A percentile compares a stretch with the other conserved stretches of the same genome.
Evolutionary conservation across 2,329 filamentous ascomycete genomes (phyloP).

Genomic region (Phialophora tarda): DNA sequence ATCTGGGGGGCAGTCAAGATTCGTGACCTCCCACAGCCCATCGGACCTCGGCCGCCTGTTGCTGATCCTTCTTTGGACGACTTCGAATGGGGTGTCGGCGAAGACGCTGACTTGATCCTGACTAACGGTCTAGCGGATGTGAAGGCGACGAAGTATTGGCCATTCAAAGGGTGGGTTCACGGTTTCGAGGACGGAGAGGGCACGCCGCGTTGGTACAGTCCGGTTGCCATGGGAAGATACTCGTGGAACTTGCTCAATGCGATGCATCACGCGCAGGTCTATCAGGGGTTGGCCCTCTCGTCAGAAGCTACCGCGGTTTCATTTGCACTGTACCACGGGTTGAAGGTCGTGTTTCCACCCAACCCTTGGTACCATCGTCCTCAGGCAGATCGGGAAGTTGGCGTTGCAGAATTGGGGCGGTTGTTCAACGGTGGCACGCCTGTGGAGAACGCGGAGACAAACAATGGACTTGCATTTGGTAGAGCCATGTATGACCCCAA

Average conservation of each 20-base stretch:
- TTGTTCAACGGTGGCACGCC: constrained; percentile 74
- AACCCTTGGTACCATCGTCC: constrained; percentile 49
- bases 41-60: constrained; percentile 40
- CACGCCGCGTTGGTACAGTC: constrained; percentile 68
- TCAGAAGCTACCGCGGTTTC: constrained; percentile 77
- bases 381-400: constrained; percentile 80
- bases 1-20: constrained; percentile 41
- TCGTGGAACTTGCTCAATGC: constrained; percentile 61
- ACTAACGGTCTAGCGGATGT: constrained; percentile 77
- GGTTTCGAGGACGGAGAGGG: constrained; percentile 65
- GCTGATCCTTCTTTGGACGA: constrained; percentile 34
- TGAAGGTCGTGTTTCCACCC: constrained; percentile 73
- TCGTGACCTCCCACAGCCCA: constrained; percentile 38
- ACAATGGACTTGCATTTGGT: constrained; percentile 75
- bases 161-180: constrained; percentile 67
- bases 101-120: constrained; percentile 75
- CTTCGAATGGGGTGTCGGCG: constrained; percentile 44
- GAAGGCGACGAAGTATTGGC: constrained; percentile 69
- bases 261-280: constrained; percentile 21
- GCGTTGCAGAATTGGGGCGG: constrained; percentile 73
- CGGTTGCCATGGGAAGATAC: constrained; percentile 72
- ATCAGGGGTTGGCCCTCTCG: constrained; percentile 69
- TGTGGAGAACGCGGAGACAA: constrained; percentile 40
- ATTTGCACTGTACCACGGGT: constrained; percentile 72
- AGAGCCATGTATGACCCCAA: constrained; percentile 78